A percentile compares a stretch with the other conserved stretches of the same genome.
Evolutionary conservation across 192 early-diverging fungal genomes (phyloP).

Genomic region (Backusella sp.): DNA sequence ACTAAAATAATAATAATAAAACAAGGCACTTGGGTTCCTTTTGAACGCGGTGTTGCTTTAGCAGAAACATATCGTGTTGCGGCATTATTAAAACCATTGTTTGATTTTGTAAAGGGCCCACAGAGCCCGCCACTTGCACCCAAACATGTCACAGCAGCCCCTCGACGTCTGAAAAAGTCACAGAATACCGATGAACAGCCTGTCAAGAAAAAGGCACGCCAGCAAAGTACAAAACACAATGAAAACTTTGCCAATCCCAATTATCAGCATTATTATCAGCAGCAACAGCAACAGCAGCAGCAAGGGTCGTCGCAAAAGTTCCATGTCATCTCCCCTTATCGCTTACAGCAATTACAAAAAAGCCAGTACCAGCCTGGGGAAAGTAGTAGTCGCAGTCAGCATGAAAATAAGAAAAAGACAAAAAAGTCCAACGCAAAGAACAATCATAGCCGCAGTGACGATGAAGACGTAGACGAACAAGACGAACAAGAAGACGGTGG

Average conservation of each 20-base stretch:
- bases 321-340: background rate
- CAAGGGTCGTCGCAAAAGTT: background rate
- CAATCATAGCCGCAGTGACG: background rate
- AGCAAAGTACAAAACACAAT: slow-evolving; percentile 17
- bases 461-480: background rate
- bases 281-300: background rate
- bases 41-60: slow-evolving; percentile 75
- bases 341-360: background rate
- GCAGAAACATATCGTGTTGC: slow-evolving; percentile 82
- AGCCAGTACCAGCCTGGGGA: background rate
- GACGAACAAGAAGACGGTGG: background rate
- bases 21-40: slow-evolving; percentile 78
- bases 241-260: slow-evolving; percentile 22
- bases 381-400: background rate
- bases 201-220: slow-evolving; percentile 40
- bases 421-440: slow-evolving; percentile 10
- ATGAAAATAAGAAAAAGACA: slow-evolving; percentile 3
- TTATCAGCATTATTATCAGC: slow-evolving; percentile 11
- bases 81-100: slow-evolving; percentile 67
- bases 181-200: background rate
- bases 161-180: slow-evolving; percentile 40
- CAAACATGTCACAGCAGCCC: slow-evolving; percentile 53
- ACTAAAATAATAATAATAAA: background rate
- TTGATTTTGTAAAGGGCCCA: slow-evolving; percentile 74
- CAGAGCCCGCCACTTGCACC: slow-evolving; percentile 55